Evolutionary conservation across 1,284 basidiomycete genomes (phyloP).

Genomic region (Mycena sp.): DNA sequence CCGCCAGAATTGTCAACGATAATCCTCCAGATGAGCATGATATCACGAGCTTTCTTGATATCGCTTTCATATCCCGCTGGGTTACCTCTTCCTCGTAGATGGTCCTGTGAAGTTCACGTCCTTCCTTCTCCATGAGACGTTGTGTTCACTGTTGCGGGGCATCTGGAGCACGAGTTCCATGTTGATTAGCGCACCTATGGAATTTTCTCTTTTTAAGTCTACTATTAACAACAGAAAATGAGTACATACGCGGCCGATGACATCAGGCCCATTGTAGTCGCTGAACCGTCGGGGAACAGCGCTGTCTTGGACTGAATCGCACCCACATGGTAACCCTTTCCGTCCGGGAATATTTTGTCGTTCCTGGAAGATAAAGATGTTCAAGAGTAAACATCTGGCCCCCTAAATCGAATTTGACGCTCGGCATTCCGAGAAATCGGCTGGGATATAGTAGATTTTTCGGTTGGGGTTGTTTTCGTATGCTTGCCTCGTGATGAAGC

Average conservation of each 20-base stretch:
- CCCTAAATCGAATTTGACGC: not conserved
- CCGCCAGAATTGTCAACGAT: too few species aligned
- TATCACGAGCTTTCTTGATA: too few species aligned
- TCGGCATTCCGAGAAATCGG: not conserved
- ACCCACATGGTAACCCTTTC: not conserved
- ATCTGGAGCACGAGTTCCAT: constrained; percentile 9
- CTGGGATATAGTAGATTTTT: not conserved
- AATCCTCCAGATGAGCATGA: too few species aligned
- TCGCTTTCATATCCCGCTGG: too few species aligned
- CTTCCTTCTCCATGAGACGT: constrained; percentile 3
- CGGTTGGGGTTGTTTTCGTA: not conserved
- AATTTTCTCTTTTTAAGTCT: not conserved
- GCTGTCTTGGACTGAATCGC: not conserved
- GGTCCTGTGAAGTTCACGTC: not conserved
- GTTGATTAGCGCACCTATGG: constrained; percentile 4
- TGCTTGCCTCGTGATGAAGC: not conserved
- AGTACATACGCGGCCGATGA: not conserved
- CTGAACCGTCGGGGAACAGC: not conserved
- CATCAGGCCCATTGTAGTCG: not conserved
- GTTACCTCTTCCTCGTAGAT: not conserved
- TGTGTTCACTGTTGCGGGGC: not conserved
- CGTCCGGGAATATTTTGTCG: not conserved
- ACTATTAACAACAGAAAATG: not conserved
- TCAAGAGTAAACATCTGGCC: constrained; percentile 8
- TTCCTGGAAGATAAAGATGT: not conserved